Base-by-base conservation (phyloP, 1,284 basidiomycete species). In the Irpex sp. region DNA sequence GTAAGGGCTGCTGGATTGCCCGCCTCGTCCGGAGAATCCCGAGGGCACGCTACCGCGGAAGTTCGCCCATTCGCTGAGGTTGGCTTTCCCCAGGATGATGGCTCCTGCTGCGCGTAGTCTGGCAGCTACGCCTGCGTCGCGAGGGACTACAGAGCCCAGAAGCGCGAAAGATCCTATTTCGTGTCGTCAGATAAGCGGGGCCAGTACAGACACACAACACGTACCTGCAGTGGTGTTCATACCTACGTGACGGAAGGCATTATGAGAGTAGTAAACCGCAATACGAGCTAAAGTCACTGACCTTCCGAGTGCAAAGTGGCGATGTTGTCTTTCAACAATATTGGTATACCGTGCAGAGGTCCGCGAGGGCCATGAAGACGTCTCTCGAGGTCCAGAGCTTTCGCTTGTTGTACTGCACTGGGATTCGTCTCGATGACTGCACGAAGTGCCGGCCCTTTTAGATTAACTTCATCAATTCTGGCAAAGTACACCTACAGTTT, bases 241-340 rank as follows among this genome's bases (percentile, higher is more conserved):
- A 0, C 88, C 87, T 84, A 60, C 5, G 39, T 43, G 21, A 7
- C 17, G 11, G 15, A n/a, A 57, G 33, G 61, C 36, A 17, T 56
- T 46, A 47, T 37, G 54, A 55, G 53, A 9, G 35, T 46, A n/a
- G 26, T 9, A 33, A 15, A 1, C 21, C 72, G 58, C 72, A 73
- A 65, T 72, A 17, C 54, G 57, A 11, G 26, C 15, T 39, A 37
- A 33, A 15, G 36, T 31, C 19, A n/a, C 59, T 49, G 58, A 72
- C 77, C 77, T 66, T 77, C 75, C 8, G 67, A 67, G 31, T 72
- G 65, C 26, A 74, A 58, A 0, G 80, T 80, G 0, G 81, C 87
- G 37, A 89, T 88, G 68, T 89, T 89, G 70, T 89, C 88, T 74
- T 92, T 92, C 57, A 92, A 66, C 3, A 91, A 73, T 46, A 92